phyloP scores from a whole-genome alignment of 768 basidiomycete genomes.

The Russula lepida region DNA sequence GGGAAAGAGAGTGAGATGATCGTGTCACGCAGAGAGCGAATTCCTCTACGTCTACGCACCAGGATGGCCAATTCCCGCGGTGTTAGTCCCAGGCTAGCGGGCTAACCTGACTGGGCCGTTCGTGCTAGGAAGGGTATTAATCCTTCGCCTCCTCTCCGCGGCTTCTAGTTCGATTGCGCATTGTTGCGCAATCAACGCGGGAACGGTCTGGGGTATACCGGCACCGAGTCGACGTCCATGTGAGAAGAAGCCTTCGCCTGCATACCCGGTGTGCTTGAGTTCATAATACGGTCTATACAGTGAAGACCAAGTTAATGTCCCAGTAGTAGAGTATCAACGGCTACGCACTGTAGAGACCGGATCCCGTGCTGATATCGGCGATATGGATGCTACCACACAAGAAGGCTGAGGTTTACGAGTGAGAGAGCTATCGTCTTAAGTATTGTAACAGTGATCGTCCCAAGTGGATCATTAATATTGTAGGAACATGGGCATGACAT shows the following conservation, averaged over 20 bases:
- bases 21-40: neutral
- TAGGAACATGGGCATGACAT: no score
- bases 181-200: slow-evolving; percentile 52
- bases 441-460: no score
- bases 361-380: no score
- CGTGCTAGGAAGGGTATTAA: slow-evolving; percentile 37
- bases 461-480: no score
- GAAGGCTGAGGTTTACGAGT: no score
- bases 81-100: slow-evolving; percentile 36
- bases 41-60: slow-evolving; percentile 37
- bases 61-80: slow-evolving; percentile 68
- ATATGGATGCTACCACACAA: no score
- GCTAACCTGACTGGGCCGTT: slow-evolving; percentile 46
- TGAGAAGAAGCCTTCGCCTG: slow-evolving; percentile 85
- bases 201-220: slow-evolving; percentile 57
- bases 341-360: no score
- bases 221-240: slow-evolving; percentile 61
- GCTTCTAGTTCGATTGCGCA: slow-evolving; percentile 59
- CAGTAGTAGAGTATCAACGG: no score
- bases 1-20: neutral
- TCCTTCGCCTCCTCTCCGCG: slow-evolving; percentile 61
- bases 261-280: slow-evolving; percentile 71
- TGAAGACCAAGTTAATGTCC: no score
- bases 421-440: no score
- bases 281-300: no score